Conservation (phyloP, 2,329 filamentous ascomycete species). For the Xylariaceae sp. region DNA sequence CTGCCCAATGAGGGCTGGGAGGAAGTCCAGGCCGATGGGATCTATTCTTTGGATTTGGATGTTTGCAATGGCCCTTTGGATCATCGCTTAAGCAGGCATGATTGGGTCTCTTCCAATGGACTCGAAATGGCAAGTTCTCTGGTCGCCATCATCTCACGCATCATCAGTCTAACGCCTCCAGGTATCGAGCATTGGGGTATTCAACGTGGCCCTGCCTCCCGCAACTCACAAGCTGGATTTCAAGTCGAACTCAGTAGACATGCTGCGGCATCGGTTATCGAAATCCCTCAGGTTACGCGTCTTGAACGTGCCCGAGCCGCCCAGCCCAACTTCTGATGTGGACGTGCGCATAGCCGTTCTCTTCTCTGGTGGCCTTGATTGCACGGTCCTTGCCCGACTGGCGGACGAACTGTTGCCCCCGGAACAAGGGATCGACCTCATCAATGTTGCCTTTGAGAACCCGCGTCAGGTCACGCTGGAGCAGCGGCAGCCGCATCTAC, state of each 20-base stretch:
- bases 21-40: conserved; percentile 79
- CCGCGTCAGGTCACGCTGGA: conserved; percentile 60
- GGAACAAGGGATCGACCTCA: conserved; percentile 68
- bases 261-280: conserved; percentile 46
- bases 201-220: conserved; percentile 39
- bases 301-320: conserved; percentile 55
- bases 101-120: conserved; percentile 28
- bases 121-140: conserved; percentile 37
- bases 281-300: conserved; percentile 59
- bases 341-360: conserved; percentile 64
- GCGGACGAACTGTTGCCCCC: conserved; percentile 66
- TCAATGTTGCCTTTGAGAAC: conserved; percentile 97
- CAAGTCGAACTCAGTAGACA: conserved; percentile 42
- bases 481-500: conserved; percentile 25
- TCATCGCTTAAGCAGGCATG: conserved; percentile 13
- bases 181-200: conserved; percentile 47
- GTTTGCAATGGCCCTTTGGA: conserved; percentile 7
- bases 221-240: conserved; percentile 21
- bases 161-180: conserved; percentile 32
- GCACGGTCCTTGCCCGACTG: conserved; percentile 76
- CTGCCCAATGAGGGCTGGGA: conserved; percentile 47
- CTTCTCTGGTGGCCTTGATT: conserved; percentile 93
- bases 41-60: conserved; percentile 60
- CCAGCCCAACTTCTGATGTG: conserved; percentile 21
- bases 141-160: neutral